Evolutionary conservation across 257 asterid species (phyloP).

Genomic region (Plantago ovata): DNA sequence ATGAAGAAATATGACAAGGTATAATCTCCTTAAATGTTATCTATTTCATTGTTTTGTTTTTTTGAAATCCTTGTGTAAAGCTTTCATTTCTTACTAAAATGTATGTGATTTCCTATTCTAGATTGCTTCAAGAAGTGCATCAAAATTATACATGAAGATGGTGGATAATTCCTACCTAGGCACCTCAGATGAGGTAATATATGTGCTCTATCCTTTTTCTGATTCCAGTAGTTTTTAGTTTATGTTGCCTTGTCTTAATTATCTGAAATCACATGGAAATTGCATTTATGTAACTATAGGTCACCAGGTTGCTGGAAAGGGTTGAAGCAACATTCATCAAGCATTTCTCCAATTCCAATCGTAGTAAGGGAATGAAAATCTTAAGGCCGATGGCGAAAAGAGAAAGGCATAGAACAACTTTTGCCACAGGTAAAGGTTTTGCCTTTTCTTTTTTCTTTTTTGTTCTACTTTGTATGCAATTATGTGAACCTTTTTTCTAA

Average conservation of each 20-base stretch:
- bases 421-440: conserved; percentile 36
- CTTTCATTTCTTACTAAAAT: not conserved
- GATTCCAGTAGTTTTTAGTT: no score
- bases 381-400: conserved; percentile 40
- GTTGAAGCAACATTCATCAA: conserved; percentile 48
- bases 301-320: conserved; percentile 46
- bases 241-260: no score
- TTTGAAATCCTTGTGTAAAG: not conserved
- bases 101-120: conserved; percentile 11
- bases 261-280: conserved; percentile 2
- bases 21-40: conserved; percentile 1
- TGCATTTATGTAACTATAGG: conserved; percentile 25
- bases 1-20: conserved; percentile 68
- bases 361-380: conserved; percentile 44
- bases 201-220: not conserved
- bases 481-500: not conserved
- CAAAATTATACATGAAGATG: conserved; percentile 47
- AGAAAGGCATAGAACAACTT: conserved; percentile 41
- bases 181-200: conserved; percentile 53
- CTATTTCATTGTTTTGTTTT: no score
- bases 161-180: conserved; percentile 50
- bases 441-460: not conserved
- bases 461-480: not conserved
- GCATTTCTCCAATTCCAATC: conserved; percentile 52
- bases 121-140: conserved; percentile 46